A percentile compares a stretch with the other conserved stretches of the same genome.
Conservation (phyloP, 2,329 filamentous ascomycete genomes). For the Fusarium piperis region DNA sequence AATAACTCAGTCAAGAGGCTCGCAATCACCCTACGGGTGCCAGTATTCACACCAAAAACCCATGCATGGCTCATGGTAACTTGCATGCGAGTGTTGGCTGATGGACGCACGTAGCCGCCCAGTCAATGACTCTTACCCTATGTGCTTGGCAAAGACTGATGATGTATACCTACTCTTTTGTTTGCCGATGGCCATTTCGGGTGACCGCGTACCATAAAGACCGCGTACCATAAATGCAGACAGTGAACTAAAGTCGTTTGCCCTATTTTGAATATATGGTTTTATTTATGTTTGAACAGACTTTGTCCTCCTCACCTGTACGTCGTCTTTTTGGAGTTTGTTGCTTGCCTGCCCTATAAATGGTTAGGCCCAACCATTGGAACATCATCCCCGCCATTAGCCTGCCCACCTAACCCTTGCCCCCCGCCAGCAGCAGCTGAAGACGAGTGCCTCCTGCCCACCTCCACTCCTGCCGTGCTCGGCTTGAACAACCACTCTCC, state of each 20-base stretch:
- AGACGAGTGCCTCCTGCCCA: neutral
- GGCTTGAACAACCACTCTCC: slow-evolving; percentile 16
- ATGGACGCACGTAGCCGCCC: neutral
- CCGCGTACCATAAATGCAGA: neutral
- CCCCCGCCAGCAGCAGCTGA: neutral
- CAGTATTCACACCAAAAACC: neutral
- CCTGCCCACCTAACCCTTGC: neutral
- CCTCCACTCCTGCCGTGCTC: slow-evolving; percentile 33
- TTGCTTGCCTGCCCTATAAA: neutral
- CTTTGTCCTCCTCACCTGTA: neutral
- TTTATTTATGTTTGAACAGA: neutral
- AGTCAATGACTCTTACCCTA: slow-evolving; percentile 1
- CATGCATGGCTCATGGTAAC: neutral
- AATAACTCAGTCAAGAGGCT: neutral
- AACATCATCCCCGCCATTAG: neutral
- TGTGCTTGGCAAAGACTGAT: neutral
- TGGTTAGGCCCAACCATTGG: neutral
- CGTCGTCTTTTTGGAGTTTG: neutral
- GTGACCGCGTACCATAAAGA: neutral
- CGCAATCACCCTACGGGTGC: neutral
- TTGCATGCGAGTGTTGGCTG: slow-evolving; percentile 5
- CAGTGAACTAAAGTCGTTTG: neutral
- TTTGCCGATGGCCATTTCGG: neutral
- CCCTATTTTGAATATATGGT: neutral
- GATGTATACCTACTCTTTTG: neutral